Conservation (phyloP, 2,329 filamentous ascomycete genomes). For the Penicillium sp. region DNA sequence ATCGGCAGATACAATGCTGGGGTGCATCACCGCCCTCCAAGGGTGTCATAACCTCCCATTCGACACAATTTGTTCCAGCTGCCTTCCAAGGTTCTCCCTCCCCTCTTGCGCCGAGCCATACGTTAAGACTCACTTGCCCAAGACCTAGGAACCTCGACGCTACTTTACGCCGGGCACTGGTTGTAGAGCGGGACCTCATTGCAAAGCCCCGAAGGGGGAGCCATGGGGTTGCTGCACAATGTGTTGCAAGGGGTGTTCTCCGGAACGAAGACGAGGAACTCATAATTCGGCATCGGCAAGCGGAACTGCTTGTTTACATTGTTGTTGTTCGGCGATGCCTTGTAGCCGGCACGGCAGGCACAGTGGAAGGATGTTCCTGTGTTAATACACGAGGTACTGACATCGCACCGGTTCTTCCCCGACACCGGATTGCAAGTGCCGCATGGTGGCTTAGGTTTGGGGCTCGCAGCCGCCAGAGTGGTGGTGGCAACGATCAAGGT, state of each 20-base stretch:
- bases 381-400: constrained; percentile 49
- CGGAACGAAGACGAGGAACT: constrained; percentile 43
- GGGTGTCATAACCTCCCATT: no score
- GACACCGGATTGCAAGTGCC: constrained; percentile 44
- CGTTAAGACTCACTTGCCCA: neutral
- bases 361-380: constrained; percentile 44
- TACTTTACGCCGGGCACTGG: constrained; percentile 29
- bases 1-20: neutral
- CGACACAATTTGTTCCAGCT: no score
- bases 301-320: constrained; percentile 39
- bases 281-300: constrained; percentile 38
- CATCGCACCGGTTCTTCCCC: constrained; percentile 43
- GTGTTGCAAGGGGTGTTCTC: constrained; percentile 38
- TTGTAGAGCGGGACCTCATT: constrained; percentile 35
- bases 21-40: no score
- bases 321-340: constrained; percentile 34
- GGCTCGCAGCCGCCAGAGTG: constrained; percentile 23
- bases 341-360: constrained; percentile 45
- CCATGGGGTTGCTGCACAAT: constrained; percentile 36
- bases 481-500: constrained; percentile 28
- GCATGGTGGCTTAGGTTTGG: constrained; percentile 26
- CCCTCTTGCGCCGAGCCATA: neutral
- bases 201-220: constrained; percentile 34
- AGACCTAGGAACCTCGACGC: neutral
- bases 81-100: neutral